Conservation (phyloP, 2,329 filamentous ascomycete species). For the Pseudogymnoascus pannorum region DNA sequence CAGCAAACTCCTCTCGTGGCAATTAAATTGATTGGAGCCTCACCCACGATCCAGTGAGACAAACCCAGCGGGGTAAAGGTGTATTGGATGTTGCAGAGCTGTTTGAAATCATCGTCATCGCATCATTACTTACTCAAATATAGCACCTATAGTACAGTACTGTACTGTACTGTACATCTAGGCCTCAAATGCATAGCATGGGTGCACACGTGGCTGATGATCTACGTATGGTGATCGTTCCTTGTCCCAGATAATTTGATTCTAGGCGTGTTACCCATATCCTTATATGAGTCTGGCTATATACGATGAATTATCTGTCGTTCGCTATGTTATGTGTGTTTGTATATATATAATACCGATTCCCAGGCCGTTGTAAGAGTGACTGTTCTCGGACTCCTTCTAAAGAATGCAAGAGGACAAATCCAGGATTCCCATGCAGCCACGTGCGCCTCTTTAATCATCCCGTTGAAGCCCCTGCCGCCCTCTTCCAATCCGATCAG, state of each 20-base stretch:
- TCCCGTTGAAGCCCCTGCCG: constrained; percentile 40
- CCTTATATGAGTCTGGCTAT: background rate
- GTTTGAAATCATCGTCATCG: background rate
- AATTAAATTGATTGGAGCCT: background rate
- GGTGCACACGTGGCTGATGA: constrained; percentile 3
- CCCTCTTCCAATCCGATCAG: constrained; percentile 44
- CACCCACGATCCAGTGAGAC: background rate
- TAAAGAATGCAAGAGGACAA: background rate
- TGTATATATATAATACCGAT: background rate
- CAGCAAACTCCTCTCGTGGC: background rate
- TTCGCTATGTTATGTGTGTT: background rate
- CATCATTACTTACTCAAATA: background rate
- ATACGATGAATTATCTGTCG: background rate
- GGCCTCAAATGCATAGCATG: background rate
- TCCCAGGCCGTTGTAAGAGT: background rate
- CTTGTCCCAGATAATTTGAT: background rate
- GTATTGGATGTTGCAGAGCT: background rate
- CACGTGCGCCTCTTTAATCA: constrained; percentile 28
- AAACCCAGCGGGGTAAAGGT: background rate
- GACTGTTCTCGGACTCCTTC: background rate
- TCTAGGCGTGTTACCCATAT: background rate
- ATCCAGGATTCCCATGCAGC: background rate
- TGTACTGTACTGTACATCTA: background rate
- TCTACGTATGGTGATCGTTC: background rate
- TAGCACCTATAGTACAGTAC: too few species aligned